phyloP scores from a whole-genome alignment of 495 filamentous ascomycete species.

The Xylaria scruposa region DNA sequence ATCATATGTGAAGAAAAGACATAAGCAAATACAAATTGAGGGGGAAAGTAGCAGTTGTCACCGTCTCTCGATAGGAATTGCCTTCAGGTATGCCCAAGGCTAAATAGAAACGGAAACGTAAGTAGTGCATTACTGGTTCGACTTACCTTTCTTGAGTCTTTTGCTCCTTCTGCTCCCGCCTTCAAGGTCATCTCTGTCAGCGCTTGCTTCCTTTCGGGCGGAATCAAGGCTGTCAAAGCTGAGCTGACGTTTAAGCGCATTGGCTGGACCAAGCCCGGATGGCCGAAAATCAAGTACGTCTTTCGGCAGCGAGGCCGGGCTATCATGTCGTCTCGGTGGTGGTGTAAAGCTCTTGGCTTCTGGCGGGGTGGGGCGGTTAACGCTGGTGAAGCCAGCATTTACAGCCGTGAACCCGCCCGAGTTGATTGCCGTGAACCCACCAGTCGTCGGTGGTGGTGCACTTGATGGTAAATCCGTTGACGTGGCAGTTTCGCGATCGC shows the following conservation, averaged over 20 bases:
- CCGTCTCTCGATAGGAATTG: background rate
- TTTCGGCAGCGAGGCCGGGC: conserved; percentile 60
- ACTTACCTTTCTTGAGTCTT: conserved; percentile 85
- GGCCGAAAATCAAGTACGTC: conserved; percentile 66
- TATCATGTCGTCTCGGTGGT: conserved; percentile 56
- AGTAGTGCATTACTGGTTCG: background rate
- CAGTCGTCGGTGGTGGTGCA: conserved; percentile 44
- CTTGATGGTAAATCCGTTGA: conserved; percentile 51
- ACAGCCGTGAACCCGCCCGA: conserved; percentile 53
- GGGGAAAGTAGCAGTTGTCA: background rate
- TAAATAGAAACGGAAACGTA: background rate
- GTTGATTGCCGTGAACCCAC: conserved; percentile 88
- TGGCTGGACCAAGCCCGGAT: conserved; percentile 57
- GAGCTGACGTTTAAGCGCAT: conserved; percentile 79
- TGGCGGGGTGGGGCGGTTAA: conserved; percentile 60
- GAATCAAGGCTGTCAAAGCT: conserved; percentile 76
- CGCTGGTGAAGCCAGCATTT: conserved; percentile 76
- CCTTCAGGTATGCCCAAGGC: background rate
- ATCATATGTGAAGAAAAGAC: background rate
- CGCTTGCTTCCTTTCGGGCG: conserved; percentile 60
- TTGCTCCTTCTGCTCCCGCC: conserved; percentile 86
- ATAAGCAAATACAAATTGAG: background rate
- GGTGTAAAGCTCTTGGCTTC: conserved; percentile 51
- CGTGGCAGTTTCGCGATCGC: conserved; percentile 60
- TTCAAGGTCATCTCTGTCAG: conserved; percentile 71